Evolutionary conservation across 345 rosid genomes (phyloP), one percentile per base, ranked within the genome.

Genomic region (Moricandia arvensis): DNA sequence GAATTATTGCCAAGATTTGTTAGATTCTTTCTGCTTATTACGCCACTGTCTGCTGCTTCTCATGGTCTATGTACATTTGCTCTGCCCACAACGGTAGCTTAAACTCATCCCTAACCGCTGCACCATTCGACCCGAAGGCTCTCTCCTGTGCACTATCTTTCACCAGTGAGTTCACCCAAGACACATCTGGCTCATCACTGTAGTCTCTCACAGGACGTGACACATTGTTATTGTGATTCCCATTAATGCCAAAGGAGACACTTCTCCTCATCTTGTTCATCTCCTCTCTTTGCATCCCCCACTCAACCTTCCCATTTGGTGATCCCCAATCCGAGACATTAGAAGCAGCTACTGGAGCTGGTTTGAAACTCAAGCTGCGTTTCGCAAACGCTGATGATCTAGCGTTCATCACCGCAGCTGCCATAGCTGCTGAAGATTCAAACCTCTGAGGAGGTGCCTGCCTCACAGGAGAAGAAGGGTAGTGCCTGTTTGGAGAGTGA

Each of bases 241-340:
- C 83, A 1, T 89, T 81, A 58, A 89, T 80, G 17, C 96, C 93
- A 0, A 95, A 92, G 5, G 99, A 92, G 15, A 87, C 93, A 2
- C 94, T 88, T 80, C 83, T 89, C 85, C 86, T 92, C 26, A 95
- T 81, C 87, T 86, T 95, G 82, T 81, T 89, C 69, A 95, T 80
- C 83, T 95, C 94, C 5, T 92, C 94, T 68, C 96, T 89, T 68
- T 88, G 93, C 75, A 89, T 78, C 5, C 94, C 96, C 99, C 99
- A 92, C 70, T 95, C 94, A 21, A 95, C 70, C 68, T 86, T 90
- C 66, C 99, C 99, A 16, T 79, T 79, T 0, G 94, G 94, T 0
- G 98, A 90, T 66, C 94, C 68, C 99, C 98, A 95, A 57, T 82
- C 84, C 0, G 90, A 87, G 34, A 86, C 82, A 59, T 84, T 84